Conservation (phyloP, 169 alveolate species). For the Babesia sp. region DNA sequence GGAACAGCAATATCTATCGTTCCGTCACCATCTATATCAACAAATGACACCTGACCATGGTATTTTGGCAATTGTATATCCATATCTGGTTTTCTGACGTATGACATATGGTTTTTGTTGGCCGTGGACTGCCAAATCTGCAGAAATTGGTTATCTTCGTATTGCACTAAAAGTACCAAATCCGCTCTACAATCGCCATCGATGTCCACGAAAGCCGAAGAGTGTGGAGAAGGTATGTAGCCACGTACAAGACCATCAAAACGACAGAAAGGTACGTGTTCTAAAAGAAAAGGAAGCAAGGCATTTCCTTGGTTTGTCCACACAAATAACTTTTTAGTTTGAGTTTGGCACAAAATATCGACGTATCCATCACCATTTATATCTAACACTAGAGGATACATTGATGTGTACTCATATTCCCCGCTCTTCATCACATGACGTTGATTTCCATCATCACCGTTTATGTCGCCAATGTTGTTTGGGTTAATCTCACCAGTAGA, state of each 20-base stretch:
- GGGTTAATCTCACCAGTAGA: slow-evolving; percentile 27
- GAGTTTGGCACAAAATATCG: slow-evolving; percentile 75
- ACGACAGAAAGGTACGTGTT: slow-evolving; percentile 38
- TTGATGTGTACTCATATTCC: slow-evolving; percentile 60
- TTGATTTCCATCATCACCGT: not conserved
- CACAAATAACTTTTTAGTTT: slow-evolving; percentile 53
- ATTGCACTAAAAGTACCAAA: slow-evolving; percentile 73
- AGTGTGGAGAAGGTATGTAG: slow-evolving; percentile 76
- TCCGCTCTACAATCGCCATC: slow-evolving; percentile 86
- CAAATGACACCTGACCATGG: slow-evolving; percentile 73
- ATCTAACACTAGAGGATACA: slow-evolving; percentile 80
- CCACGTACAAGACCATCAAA: slow-evolving; percentile 51
- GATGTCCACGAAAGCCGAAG: slow-evolving; percentile 83
- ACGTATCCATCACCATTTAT: slow-evolving; percentile 82
- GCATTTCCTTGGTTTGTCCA: slow-evolving; percentile 68
- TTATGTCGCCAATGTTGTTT: slow-evolving; percentile 7
- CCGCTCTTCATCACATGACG: not conserved
- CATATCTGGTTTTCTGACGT: slow-evolving; percentile 21
- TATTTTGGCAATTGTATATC: slow-evolving; percentile 62
- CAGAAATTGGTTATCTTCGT: slow-evolving; percentile 40
- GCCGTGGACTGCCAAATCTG: slow-evolving; percentile 67
- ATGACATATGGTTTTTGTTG: slow-evolving; percentile 40
- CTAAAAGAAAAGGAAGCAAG: slow-evolving; percentile 59
- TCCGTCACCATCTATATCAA: slow-evolving; percentile 83
- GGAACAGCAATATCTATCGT: slow-evolving; percentile 79